Evolutionary conservation across 139 green algal species (phyloP).

Genomic region (Desmodesmus armatus): DNA sequence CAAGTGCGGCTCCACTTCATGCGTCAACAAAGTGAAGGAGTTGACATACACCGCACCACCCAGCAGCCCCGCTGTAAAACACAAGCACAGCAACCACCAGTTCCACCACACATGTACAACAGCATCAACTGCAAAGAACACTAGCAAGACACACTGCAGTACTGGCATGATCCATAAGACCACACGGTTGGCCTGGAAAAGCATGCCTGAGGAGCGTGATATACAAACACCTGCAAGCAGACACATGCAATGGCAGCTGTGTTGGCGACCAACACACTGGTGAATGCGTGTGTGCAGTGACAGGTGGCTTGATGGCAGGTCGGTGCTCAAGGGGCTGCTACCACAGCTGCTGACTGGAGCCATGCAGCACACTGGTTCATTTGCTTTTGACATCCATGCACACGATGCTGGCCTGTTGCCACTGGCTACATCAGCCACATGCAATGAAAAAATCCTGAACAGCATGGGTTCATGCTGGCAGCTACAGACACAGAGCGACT

Average conservation of each 20-base stretch:
- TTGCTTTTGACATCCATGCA: neutral
- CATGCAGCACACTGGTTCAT: neutral
- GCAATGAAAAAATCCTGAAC: no score
- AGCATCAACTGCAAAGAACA: constrained; percentile 64
- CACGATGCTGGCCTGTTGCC: no score
- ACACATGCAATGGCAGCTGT: neutral
- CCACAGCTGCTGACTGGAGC: neutral
- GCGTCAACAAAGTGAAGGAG: constrained; percentile 66
- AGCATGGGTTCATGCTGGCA: no score
- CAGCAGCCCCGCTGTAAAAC: constrained; percentile 66
- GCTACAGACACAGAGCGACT: no score
- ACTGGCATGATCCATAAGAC: constrained; percentile 73
- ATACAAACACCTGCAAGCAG: constrained; percentile 72
- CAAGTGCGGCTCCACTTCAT: constrained; percentile 50
- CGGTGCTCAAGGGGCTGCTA: no score
- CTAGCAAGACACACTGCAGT: constrained; percentile 64
- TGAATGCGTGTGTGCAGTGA: no score
- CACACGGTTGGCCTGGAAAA: constrained; percentile 55
- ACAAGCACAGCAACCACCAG: constrained; percentile 61
- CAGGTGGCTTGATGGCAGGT: no score
- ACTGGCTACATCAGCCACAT: no score
- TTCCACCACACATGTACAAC: constrained; percentile 60
- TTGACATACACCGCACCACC: constrained; percentile 79
- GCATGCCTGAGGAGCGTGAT: constrained; percentile 67
- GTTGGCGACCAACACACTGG: neutral